Evolutionary conservation across 768 basidiomycete genomes (phyloP).

Genomic region (Paxillus ammoniavirescens): DNA sequence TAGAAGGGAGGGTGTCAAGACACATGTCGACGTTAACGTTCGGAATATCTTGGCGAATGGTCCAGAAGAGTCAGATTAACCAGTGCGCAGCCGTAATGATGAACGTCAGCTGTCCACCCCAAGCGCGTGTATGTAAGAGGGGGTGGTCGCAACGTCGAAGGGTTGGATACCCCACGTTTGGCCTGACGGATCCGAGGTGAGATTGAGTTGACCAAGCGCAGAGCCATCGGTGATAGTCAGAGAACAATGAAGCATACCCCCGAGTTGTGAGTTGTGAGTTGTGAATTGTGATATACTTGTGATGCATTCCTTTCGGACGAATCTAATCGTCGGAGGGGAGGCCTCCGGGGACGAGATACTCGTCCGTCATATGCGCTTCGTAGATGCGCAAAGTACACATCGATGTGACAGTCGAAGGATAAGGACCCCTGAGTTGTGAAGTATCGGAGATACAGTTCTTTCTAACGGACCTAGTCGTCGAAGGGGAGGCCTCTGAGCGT

Average conservation of each 20-base stretch:
- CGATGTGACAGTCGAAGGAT: no score
- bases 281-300: slow-evolving; percentile 78
- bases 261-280: slow-evolving; percentile 79
- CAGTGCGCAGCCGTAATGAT: not conserved
- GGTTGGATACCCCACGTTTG: no score
- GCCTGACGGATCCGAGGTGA: no score
- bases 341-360: not conserved
- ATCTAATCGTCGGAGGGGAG: slow-evolving; percentile 34
- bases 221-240: not conserved
- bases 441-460: slow-evolving; percentile 66
- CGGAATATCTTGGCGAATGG: no score
- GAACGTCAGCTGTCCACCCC: not conserved
- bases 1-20: no score
- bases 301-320: slow-evolving; percentile 56
- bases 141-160: not conserved
- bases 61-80: not conserved
- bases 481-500: slow-evolving; percentile 18
- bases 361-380: no score
- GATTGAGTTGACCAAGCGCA: no score
- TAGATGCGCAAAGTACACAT: no score
- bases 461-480: slow-evolving; percentile 40
- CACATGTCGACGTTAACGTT: no score
- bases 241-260: slow-evolving; percentile 42
- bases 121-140: not conserved
- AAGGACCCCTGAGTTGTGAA: slow-evolving; percentile 54